Evolutionary conservation across 306 rosid genomes (phyloP).

Genomic region (barrel medic (Medicago truncatula)): MtrunA17r5.0-ANR NC_053049.1:30328001-30328500

Average conservation of each 20-base stretch:
- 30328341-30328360: conserved; percentile 77
- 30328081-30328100: conserved; percentile 26
- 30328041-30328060: background rate
- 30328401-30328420: conserved; percentile 94
- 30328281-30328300: conserved; percentile 58
- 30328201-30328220: conserved; percentile 90
- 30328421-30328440: conserved; percentile 99
- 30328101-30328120: conserved; percentile 10
- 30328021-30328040: background rate
- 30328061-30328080: background rate
- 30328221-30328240: conserved; percentile 77
- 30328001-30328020: background rate
- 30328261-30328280: conserved; percentile 71
- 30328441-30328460: conserved; percentile 98
- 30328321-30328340: conserved; percentile 69
- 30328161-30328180: conserved; percentile 32
- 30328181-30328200: conserved; percentile 57
- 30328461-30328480: conserved; percentile 81
- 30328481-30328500: conserved; percentile 7
- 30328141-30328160: conserved; percentile 2
- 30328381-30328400: conserved; percentile 83
- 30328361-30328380: conserved; percentile 83
- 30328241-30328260: conserved; percentile 66
- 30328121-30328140: conserved; percentile 3
- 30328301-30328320: conserved; percentile 73